A percentile compares a stretch with the other conserved stretches of the same genome.
phyloP scores from a whole-genome alignment of 768 basidiomycete genomes.

The Leccinum rimulosum region DNA sequence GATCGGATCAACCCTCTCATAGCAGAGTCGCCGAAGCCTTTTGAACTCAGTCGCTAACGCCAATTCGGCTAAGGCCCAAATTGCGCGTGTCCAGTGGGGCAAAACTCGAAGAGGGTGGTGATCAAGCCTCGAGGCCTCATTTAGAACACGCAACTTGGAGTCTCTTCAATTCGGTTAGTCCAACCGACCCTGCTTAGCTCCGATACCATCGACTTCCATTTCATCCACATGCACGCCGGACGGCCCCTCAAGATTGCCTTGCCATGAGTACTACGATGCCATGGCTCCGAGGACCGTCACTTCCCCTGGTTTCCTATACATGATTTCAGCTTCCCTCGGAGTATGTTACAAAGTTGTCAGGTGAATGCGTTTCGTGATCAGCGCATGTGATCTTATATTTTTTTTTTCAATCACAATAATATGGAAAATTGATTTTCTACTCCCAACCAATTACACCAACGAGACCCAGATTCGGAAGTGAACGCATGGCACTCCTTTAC shows the following conservation, averaged over 20 bases:
- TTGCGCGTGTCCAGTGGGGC: not conserved
- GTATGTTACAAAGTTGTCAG: not conserved
- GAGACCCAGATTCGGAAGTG: not conserved
- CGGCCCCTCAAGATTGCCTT: not conserved
- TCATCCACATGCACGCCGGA: not conserved
- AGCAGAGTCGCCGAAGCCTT: not conserved
- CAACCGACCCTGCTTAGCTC: not conserved
- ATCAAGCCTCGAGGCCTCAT: not conserved
- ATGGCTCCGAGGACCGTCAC: not conserved
- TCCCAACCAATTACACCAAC: not conserved
- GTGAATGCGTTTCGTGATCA: not conserved
- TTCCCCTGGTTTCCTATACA: not conserved
- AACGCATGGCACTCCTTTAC: not conserved
- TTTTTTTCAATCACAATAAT: too few species aligned
- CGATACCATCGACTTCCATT: not conserved
- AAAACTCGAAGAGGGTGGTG: not conserved
- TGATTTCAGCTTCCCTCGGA: not conserved
- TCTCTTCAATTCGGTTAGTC: not conserved
- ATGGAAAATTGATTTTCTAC: not conserved
- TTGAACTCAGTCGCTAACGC: not conserved
- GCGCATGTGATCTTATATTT: not conserved
- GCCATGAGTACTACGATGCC: not conserved
- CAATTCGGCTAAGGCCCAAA: not conserved
- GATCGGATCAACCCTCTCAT: not conserved
- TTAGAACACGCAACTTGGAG: not conserved